These are phyloP conservation scores for Coemansia sp. DNA, from an alignment of 192 early-diverging fungal species.

Conservation along the genomic window DNA sequence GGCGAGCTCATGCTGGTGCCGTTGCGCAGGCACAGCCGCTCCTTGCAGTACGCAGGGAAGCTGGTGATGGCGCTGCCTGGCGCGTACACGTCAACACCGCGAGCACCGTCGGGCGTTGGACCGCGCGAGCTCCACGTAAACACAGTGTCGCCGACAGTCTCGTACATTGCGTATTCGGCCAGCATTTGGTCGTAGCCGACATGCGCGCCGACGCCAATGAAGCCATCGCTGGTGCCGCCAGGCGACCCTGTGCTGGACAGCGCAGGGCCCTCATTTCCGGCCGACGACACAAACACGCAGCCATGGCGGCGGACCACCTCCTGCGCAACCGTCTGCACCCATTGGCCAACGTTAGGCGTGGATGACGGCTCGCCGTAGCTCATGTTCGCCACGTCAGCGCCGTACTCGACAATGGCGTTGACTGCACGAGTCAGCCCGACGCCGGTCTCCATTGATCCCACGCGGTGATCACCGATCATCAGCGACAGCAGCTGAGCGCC, in stretches of 20 bases:
- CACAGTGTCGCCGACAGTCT: slow-evolving; percentile 71
- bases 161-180: slow-evolving; percentile 82
- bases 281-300: slow-evolving; percentile 83
- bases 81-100: slow-evolving; percentile 78
- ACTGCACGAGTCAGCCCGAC: slow-evolving; percentile 79
- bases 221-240: slow-evolving; percentile 65
- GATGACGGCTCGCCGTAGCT: slow-evolving; percentile 83
- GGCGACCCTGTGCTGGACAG: slow-evolving; percentile 84
- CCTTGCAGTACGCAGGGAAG: slow-evolving; percentile 77
- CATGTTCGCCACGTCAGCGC: slow-evolving; percentile 79
- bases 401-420: slow-evolving; percentile 66
- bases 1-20: slow-evolving; percentile 96
- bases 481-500: slow-evolving; percentile 94
- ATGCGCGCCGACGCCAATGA: slow-evolving; percentile 94
- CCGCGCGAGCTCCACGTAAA: slow-evolving; percentile 92
- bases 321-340: slow-evolving; percentile 73
- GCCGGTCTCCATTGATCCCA: slow-evolving; percentile 80
- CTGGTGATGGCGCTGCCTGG: slow-evolving; percentile 92
- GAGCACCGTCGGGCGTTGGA: slow-evolving; percentile 80
- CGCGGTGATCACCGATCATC: slow-evolving; percentile 85
- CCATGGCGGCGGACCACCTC: slow-evolving; percentile 83
- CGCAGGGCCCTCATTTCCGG: slow-evolving; percentile 92
- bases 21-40: slow-evolving; percentile 76
- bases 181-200: slow-evolving; percentile 81
- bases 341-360: slow-evolving; percentile 73